Conservation (phyloP, 495 filamentous ascomycete species). For the Tuber borchii region DNA sequence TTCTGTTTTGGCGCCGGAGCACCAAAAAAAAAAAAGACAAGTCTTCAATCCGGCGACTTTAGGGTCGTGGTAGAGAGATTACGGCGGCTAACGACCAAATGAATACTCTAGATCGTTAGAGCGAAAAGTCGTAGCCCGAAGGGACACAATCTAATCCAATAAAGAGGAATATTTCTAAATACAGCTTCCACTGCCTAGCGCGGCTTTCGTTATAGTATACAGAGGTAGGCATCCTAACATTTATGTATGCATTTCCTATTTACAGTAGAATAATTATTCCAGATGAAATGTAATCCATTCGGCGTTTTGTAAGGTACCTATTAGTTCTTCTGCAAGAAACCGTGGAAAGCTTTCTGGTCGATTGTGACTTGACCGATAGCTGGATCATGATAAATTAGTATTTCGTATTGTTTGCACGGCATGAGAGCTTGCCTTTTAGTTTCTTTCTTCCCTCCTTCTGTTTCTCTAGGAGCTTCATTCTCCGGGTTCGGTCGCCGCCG, state of each 20-base stretch:
- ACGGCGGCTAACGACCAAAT: too few species aligned
- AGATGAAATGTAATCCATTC: not conserved
- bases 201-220: not conserved
- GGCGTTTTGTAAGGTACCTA: not conserved
- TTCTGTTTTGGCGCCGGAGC: too few species aligned
- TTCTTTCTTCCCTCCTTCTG: slow-evolving; percentile 95
- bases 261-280: not conserved
- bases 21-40: too few species aligned
- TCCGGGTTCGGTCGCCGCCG: slow-evolving; percentile 73
- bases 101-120: not conserved
- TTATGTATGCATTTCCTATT: not conserved
- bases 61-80: too few species aligned
- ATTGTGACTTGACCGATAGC: slow-evolving; percentile 75
- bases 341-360: slow-evolving; percentile 89
- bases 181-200: not conserved
- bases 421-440: slow-evolving; percentile 54
- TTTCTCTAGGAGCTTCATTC: slow-evolving; percentile 85
- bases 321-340: slow-evolving; percentile 55
- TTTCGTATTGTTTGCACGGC: not conserved
- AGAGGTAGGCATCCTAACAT: not conserved
- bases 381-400: slow-evolving; percentile 15
- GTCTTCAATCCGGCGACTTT: too few species aligned
- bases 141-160: not conserved
- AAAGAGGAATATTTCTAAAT: not conserved
- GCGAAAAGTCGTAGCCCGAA: not conserved